Evolutionary conservation across 768 basidiomycete genomes (phyloP), one percentile per base, ranked within the genome.

Genomic region (Galerina marginata): DNA sequence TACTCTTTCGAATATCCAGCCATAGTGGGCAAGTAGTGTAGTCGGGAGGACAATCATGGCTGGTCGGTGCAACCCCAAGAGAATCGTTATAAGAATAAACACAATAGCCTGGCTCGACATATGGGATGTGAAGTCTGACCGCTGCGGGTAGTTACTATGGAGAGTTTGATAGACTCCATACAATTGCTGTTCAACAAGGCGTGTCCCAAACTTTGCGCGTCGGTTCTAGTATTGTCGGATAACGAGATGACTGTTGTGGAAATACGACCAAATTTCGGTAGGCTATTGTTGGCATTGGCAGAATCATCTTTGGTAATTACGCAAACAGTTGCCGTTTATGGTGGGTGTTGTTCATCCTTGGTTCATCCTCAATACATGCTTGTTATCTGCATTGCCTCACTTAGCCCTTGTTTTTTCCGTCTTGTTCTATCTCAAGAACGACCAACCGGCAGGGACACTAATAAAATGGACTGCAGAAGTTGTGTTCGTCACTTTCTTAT

Each of bases 251-350:
- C 10, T 25, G 12, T 29, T 9, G 6, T 46, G 20, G 9, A 26
- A 46, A 25, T 33, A 7, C 4, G 29, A 7, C 29, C 29, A 33
- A 33, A 5, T 33, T 4, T 7, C 29, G 4, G 29, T 33, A 33
- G 29, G 29, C 29, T 33, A 7, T 33, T 33, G 7, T 33, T 7
- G 29, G 7, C 29, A 33, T 33, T 33, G 29, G 29, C n/a, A n/a
- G n/a, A n/a, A n/a, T n/a, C n/a, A n/a, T n/a, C 37, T 52, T 52
- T 52, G 36, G 51, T 40, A 52, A 52, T 52, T 52, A 40, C 51
- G 20, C 51, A 39, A 52, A 52, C 29, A 61, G 20, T 56, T 61
- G 55, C 60, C 55, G 46, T 51, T 56, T 52, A 43, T 56, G 43
- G 55, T 38, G 44, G 39, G 42, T 57, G 55, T 61, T 61, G 60